Evolutionary conservation across 257 asterid species (phyloP), one percentile per base, ranked within the genome.

Genomic region (Knoxia roxburghii): DNA sequence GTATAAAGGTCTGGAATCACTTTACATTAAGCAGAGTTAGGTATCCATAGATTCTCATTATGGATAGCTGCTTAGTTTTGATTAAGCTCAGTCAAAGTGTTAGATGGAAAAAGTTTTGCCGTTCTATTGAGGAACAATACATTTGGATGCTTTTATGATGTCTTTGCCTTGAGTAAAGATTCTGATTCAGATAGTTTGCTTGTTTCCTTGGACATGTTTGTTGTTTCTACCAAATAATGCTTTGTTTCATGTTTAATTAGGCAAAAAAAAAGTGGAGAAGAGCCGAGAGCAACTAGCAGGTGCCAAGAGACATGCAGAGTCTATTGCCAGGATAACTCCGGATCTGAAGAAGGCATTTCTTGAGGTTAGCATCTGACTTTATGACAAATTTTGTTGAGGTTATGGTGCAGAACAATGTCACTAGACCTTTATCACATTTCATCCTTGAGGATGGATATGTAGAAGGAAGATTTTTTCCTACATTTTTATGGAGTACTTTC

Each of bases 231-330:
- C 39, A 14, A 48, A 54, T 70, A 39, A 65, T 63, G 33, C 55
- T 29, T 61, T 41, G 37, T 39, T 57, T 56, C 72, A 72, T 67
- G 65, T 67, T 72, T 23, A 65, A 49, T 77, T 67, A 92, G 98
- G 91, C 82, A 84, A 82, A 75, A 70, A 46, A 46, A 73, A 70
- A 52, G 65, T 67, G 33, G 89, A 76, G 70, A 67, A 72, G 58
- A 68, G 76, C 60, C 79, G 82, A 51, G 75, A 65, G 55, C 82
- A 79, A 75, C 79, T 90, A 46, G 43, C 68, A 64, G 84, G 37
- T 70, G 94, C 96, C 80, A 82, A 82, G 85, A 76, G 72, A 68
- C 59, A 70, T 70, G 99, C 99, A 41, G 88, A 93, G 68, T 86
- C 95, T 57, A 75, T 86, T 73, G 90, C 94, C 60, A 35, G 67